These are phyloP conservation scores for Exophiala dermatitidis DNA, from an alignment of 2,329 filamentous ascomycete genomes.

Conservation along the genomic window DNA sequence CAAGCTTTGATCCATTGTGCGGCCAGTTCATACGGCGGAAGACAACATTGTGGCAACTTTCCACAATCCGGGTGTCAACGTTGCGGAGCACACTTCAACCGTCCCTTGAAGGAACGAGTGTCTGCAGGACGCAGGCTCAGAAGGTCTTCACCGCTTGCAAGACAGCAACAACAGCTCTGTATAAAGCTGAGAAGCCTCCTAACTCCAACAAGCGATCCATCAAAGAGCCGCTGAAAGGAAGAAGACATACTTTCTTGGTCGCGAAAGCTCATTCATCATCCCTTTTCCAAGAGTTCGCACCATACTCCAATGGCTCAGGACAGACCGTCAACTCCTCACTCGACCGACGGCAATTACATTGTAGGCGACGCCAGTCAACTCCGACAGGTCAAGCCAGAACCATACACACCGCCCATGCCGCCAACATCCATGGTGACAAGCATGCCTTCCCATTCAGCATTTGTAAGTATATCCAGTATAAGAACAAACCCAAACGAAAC, in stretches of 20 bases:
- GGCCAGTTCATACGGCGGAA: slow-evolving; percentile 4
- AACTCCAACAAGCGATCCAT: not conserved
- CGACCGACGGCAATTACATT: slow-evolving; percentile 20
- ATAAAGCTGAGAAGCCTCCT: not conserved
- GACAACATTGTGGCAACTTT: slow-evolving; percentile 8
- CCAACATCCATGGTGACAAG: slow-evolving; percentile 9
- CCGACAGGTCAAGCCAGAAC: slow-evolving; percentile 9
- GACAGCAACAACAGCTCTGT: not conserved
- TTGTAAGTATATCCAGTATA: slow-evolving; percentile 18
- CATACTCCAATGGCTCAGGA: slow-evolving; percentile 12
- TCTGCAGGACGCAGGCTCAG: too few species aligned
- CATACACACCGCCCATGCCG: slow-evolving; percentile 21
- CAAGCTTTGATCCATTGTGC: slow-evolving; percentile 14
- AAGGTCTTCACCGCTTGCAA: too few species aligned
- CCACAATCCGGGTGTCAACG: not conserved
- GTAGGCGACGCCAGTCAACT: slow-evolving; percentile 8
- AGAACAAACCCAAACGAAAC: slow-evolving; percentile 1
- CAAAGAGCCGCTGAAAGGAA: not conserved
- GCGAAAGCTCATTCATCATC: too few species aligned
- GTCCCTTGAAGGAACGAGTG: too few species aligned
- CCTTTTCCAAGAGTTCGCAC: not conserved
- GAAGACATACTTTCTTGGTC: not conserved
- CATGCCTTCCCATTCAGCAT: slow-evolving; percentile 9
- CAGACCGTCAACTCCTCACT: slow-evolving; percentile 24
- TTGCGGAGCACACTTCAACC: too few species aligned